Percentiles rank a stretch among this genome's conserved stretches.
These are phyloP conservation scores for Oxytropis ochrocephala DNA, from an alignment of 306 rosid genomes.

Conservation along the genomic window DNA sequence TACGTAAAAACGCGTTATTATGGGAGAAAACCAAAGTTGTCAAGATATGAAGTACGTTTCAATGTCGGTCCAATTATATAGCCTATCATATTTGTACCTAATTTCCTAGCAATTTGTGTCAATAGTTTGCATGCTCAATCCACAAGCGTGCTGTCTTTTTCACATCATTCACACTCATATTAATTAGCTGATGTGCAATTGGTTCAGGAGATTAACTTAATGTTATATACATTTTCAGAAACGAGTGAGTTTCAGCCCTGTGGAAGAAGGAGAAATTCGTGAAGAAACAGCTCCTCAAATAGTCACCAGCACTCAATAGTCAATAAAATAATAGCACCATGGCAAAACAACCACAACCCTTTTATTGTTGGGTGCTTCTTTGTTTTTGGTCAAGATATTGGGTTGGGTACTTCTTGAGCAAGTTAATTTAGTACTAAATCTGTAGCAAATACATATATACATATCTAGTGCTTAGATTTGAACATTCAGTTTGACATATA, in stretches of 20 bases:
- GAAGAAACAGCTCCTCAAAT: slow-evolving; percentile 13
- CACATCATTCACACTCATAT: background rate
- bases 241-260: slow-evolving; percentile 49
- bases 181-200: background rate
- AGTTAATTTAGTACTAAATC: background rate
- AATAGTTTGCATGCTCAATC: background rate
- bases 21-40: slow-evolving; percentile 1
- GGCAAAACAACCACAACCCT: background rate
- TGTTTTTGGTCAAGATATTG: too few relatives aligned
- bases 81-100: background rate
- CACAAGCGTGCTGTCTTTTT: background rate
- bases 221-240: slow-evolving; percentile 41
- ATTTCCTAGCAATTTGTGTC: background rate
- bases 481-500: background rate
- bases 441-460: background rate
- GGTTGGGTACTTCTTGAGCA: slow-evolving; percentile 9
- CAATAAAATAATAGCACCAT: background rate
- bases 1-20: background rate
- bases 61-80: background rate
- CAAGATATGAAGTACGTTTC: background rate
- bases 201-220: background rate
- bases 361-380: background rate
- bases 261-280: slow-evolving; percentile 34
- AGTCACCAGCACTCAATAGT: background rate
- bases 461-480: background rate